Evolutionary conservation across 1,284 basidiomycete genomes (phyloP), one percentile per base, ranked within the genome.

Genomic region (Rhodotorula sp.): DNA sequence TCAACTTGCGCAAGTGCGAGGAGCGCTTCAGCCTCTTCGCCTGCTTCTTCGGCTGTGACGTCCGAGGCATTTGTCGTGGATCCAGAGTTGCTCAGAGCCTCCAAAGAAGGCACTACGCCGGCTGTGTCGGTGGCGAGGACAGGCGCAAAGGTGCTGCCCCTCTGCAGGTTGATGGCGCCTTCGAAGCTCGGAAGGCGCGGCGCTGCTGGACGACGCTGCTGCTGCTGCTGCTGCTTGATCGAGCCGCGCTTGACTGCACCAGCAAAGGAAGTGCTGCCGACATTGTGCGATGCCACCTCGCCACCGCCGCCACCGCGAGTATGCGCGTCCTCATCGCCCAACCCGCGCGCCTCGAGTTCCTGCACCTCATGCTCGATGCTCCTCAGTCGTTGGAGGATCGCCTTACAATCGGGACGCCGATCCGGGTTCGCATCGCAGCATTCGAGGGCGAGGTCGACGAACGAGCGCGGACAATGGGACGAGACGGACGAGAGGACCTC

Each of bases 101-200:
- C 18, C n/a, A 42, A 44, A 4, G 24, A 15, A 20, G 8, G 18
- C 6, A 2, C 20, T n/a, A 1, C 33, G 49, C 33, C 5, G 33
- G 58, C 24, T 18, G 37, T 14, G 8, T n/a, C 66, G 64, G 60
- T 78, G 77, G 60, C 86, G 85, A 60, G 3, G 6, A 15, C 53
- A 29, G 53, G 53, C n/a, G 26, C 87, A 87, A 44, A 84, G 67
- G 15, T 79, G 15, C 74, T 80, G 48, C 64, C 65, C 59, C 64
- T 80, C 85, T 79, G 70, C 82, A 81, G 77, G 62, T 79, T 55
- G 68, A 76, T 75, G 24, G 71, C 55, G 17, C 77, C 74, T 46
- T 77, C 90, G 79, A 94, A 95, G 81, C 90, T 93, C 0, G 92
- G 93, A 69, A 95, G 90, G 26, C 91, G 84, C 18, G 88, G 90